These are phyloP conservation scores for Chaetomidium leptoderma DNA, from an alignment of 495 filamentous ascomycete genomes.

Conservation along the genomic window DNA sequence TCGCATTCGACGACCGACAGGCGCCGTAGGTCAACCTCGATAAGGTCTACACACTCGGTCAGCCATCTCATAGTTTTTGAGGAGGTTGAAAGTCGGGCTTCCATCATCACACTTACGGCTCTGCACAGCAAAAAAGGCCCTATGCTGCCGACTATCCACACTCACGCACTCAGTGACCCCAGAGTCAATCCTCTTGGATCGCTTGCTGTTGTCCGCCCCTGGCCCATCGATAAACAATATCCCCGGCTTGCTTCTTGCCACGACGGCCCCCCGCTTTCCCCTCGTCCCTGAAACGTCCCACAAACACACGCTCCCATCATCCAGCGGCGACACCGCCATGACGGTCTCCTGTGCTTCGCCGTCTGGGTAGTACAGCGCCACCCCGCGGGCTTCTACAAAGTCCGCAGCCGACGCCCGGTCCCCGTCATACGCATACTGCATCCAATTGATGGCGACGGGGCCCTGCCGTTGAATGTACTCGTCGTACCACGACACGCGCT, in stretches of 20 bases:
- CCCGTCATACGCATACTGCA: constrained; percentile 42
- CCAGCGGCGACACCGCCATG: constrained; percentile 71
- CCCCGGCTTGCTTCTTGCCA: constrained; percentile 60
- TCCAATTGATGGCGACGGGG: constrained; percentile 68
- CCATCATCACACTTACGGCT: constrained; percentile 48
- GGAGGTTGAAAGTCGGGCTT: background rate
- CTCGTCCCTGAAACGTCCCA: constrained; percentile 73
- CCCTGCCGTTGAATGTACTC: constrained; percentile 84
- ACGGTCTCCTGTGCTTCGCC: constrained; percentile 45
- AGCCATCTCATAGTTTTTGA: constrained; percentile 15
- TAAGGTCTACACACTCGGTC: constrained; percentile 48
- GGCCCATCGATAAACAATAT: constrained; percentile 53
- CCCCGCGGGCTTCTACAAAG: constrained; percentile 55
- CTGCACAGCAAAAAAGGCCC: constrained; percentile 74
- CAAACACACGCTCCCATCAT: constrained; percentile 78
- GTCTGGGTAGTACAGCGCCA: constrained; percentile 58
- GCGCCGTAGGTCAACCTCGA: constrained; percentile 80
- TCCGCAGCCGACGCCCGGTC: constrained; percentile 35
- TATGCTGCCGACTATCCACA: constrained; percentile 64
- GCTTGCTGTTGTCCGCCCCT: constrained; percentile 38
- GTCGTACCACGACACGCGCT: constrained; percentile 73
- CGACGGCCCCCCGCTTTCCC: constrained; percentile 57
- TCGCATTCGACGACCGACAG: constrained; percentile 66
- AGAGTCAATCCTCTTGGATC: constrained; percentile 52
- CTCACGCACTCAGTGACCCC: constrained; percentile 79